Evolutionary conservation across 768 basidiomycete genomes (phyloP).

Genomic region (Ramaria sp.): DNA sequence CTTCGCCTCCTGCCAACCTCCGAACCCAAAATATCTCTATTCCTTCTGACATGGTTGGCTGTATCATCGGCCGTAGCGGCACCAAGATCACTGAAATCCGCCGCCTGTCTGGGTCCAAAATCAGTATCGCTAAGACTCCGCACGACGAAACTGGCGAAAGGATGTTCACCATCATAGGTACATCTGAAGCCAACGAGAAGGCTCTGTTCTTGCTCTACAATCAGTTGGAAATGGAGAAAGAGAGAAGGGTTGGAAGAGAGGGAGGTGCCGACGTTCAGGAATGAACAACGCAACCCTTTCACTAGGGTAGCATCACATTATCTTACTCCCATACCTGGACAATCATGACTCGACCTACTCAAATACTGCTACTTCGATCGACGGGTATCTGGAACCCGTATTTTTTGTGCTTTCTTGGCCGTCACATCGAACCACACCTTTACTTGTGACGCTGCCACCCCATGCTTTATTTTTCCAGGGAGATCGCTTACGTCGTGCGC

Average conservation of each 20-base stretch:
- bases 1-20: constrained; percentile 50
- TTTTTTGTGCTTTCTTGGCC: not conserved
- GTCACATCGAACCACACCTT: not conserved
- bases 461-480: not conserved
- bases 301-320: not conserved
- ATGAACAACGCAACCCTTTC: constrained; percentile 6
- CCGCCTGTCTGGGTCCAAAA: constrained; percentile 93
- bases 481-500: not conserved
- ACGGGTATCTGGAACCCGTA: not conserved
- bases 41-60: constrained; percentile 98
- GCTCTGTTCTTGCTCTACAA: constrained; percentile 96
- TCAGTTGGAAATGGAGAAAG: constrained; percentile 93
- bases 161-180: constrained; percentile 98
- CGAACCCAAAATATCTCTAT: constrained; percentile 99
- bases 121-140: constrained; percentile 97
- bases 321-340: not conserved
- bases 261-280: constrained; percentile 3
- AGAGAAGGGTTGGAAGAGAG: constrained; percentile 81
- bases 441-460: not conserved
- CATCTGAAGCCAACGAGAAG: constrained; percentile 94
- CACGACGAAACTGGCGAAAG: constrained; percentile 98
- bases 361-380: not conserved
- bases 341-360: not conserved
- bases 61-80: constrained; percentile 91
- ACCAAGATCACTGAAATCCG: constrained; percentile 99